Conservation (phyloP, 1,284 basidiomycete species). For the Cryptococcus deneoformans region DNA sequence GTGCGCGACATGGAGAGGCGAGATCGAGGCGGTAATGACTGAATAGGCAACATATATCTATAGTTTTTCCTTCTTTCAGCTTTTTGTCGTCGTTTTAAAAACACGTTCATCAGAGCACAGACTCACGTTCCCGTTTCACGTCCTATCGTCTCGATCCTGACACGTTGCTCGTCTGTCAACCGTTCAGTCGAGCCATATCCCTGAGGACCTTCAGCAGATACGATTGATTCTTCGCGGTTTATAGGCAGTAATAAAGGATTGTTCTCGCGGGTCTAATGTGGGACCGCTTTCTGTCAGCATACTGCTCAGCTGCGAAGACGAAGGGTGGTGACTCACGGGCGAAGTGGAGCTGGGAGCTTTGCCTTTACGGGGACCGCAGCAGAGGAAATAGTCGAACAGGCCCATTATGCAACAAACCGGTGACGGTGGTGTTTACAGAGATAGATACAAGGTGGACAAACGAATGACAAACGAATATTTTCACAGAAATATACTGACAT, state of each 20-base stretch:
- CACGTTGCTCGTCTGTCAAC: conserved; percentile 20
- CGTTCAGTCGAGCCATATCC: conserved; percentile 14
- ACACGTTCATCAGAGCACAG: not conserved
- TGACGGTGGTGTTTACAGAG: not conserved
- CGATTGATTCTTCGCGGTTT: conserved; percentile 1
- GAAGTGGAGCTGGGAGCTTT: not conserved
- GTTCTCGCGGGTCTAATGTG: no score
- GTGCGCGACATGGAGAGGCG: not conserved
- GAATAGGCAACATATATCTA: conserved; percentile 23
- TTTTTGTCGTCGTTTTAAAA: no score
- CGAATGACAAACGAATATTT: no score
- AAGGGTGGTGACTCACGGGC: not conserved
- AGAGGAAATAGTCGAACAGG: not conserved
- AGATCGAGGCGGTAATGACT: not conserved
- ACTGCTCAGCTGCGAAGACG: not conserved
- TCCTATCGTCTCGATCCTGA: conserved; percentile 19
- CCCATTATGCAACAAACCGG: not conserved
- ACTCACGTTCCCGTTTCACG: conserved; percentile 19
- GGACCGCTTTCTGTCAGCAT: no score
- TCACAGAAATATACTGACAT: no score
- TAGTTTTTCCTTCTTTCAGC: not conserved
- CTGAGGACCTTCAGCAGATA: conserved; percentile 12
- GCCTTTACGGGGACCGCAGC: not conserved
- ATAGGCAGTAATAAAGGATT: no score
- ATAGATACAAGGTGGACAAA: not conserved